Base-by-base conservation (phyloP, 2,329 filamentous ascomycete species). In the Fusarium secorum region DNA sequence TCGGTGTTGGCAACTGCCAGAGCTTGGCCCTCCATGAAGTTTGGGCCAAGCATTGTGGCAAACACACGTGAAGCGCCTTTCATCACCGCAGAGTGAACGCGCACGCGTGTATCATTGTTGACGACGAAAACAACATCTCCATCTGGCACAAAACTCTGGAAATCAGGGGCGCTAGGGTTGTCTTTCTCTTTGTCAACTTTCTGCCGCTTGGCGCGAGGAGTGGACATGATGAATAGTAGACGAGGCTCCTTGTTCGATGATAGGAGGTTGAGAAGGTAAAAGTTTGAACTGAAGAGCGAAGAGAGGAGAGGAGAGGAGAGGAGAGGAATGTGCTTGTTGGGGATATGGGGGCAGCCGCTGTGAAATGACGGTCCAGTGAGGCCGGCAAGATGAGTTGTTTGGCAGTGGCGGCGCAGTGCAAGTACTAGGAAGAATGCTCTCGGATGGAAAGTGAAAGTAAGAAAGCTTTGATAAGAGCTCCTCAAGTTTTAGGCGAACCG, bases 1-100 rank as follows among this genome's bases (percentile, higher is more conserved):
- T 15, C 7, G 14, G 45, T 6, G 2, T 20, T 15, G 22, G 64
- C 9, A 3, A 20, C 14, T 0, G 33, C 53, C 14, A 44, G 18
- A 11, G 41, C 38, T 5, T 22, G 41, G 4, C 66, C 66, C 18
- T 69, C 64, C 13, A 33, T 44, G 44, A 69, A 69, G 3, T 28
- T 46, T 2, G 51, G 41, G 3, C 32, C 33, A 5, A 69, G 32
- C 65, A 69, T 69, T 2, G 11, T 11, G 7, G 17, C 20, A 26
- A 69, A 65, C 1, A 69, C 49, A 9, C 5, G 20, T 0, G 65
- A 68, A 20, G 60, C 48, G 4, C 1, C 3, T 20, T 26, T 56
- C 14, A 44, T 42, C 7, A 52, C 15, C 1, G 9, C 2, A 2
- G 56, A 64, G 11, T 28, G 4, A 4, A 66, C 39, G 3, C 46